Conservation (phyloP, 2,329 filamentous ascomycete species). For the Ascochyta viciae-villosae region DNA sequence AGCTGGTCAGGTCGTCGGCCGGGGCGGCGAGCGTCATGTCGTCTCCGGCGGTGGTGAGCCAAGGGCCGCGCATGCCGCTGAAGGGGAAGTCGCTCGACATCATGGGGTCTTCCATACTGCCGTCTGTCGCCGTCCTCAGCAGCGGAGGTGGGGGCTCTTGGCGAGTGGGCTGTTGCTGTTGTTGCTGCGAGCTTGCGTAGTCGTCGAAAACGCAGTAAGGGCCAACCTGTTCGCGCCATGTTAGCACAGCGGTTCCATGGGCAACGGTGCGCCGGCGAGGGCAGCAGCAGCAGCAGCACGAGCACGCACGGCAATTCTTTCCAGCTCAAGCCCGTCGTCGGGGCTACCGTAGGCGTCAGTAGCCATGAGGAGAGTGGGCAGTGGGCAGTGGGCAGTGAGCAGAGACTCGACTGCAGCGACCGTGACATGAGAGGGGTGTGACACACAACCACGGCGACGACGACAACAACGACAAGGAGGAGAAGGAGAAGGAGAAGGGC, state of each 20-base stretch:
- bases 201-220: constrained; percentile 50
- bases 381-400: constrained; percentile 1
- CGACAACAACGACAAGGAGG: neutral
- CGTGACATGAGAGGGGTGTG: neutral
- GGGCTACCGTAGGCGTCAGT: constrained; percentile 34
- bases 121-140: constrained; percentile 14
- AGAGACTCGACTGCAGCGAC: constrained; percentile 11
- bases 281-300: constrained; percentile 1
- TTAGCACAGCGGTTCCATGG: constrained; percentile 33
- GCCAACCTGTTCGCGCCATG: constrained; percentile 40
- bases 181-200: constrained; percentile 31
- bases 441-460: neutral
- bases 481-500: neutral
- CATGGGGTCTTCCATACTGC: constrained; percentile 45
- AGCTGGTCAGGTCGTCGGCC: constrained; percentile 45
- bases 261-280: constrained; percentile 1
- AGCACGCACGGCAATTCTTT: constrained; percentile 49
- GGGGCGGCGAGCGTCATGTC: constrained; percentile 42
- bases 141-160: constrained; percentile 18
- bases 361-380: constrained; percentile 24
- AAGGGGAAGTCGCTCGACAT: constrained; percentile 46
- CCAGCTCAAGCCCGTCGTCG: constrained; percentile 48
- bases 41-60: constrained; percentile 45
- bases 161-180: constrained; percentile 1
- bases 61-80: constrained; percentile 40